These are phyloP conservation scores for Diaporthe sp. DNA, from an alignment of 2,329 filamentous ascomycete species.

Conservation along the genomic window DNA sequence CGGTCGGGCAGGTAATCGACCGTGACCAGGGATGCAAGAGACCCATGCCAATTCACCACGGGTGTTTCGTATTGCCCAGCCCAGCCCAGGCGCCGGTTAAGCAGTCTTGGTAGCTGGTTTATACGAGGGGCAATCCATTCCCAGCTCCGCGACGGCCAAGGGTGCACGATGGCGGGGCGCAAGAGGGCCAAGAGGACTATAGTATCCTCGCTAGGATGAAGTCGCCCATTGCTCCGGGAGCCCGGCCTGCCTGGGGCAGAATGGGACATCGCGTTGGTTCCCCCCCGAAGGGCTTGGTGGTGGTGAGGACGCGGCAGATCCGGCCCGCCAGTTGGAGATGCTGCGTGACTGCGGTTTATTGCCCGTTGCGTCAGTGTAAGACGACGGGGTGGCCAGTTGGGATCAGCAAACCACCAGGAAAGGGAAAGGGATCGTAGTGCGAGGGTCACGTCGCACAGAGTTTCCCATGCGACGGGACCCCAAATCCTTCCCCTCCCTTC, in stretches of 20 bases:
- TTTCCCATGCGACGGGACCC: constrained; percentile 15
- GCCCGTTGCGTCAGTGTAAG: background rate
- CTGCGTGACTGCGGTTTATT: background rate
- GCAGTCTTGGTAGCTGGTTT: constrained; percentile 16
- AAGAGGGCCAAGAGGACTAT: constrained; percentile 12
- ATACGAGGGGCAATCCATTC: constrained; percentile 2
- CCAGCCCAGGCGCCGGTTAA: constrained; percentile 5
- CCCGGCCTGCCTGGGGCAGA: background rate
- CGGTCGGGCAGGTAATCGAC: background rate
- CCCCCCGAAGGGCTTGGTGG: background rate
- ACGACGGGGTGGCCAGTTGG: background rate
- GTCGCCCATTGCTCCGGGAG: constrained; percentile 22
- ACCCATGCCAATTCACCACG: background rate
- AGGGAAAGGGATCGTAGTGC: constrained; percentile 4
- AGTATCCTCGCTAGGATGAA: constrained; percentile 22
- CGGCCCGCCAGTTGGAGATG: constrained; percentile 18
- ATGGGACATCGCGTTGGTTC: constrained; percentile 3
- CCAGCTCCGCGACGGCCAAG: background rate
- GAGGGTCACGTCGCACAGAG: background rate
- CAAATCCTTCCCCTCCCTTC: constrained; percentile 5
- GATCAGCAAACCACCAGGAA: constrained; percentile 2
- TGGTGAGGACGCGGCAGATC: constrained; percentile 11
- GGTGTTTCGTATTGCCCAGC: constrained; percentile 20
- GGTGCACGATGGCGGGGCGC: background rate
- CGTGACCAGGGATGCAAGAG: background rate